phyloP scores from a whole-genome alignment of 2,329 filamentous ascomycete genomes.

The Mycosphaerella arachidis region DNA sequence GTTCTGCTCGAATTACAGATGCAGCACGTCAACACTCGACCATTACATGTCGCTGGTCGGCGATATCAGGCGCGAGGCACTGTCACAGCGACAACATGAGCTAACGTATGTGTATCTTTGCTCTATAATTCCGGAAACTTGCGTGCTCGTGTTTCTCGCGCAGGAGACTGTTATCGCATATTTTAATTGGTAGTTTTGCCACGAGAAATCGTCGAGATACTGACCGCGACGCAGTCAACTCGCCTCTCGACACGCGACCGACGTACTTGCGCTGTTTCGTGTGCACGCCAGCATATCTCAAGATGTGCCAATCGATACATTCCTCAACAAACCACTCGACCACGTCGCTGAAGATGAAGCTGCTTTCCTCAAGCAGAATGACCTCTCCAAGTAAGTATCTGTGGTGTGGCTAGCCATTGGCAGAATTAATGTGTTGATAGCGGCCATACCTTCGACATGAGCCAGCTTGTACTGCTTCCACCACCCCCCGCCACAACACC shows the following conservation, averaged over 20 bases:
- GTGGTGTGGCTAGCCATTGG: neutral
- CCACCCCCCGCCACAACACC: constrained; percentile 39
- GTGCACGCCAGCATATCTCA: constrained; percentile 3
- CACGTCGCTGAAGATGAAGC: constrained; percentile 6
- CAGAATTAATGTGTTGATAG: constrained; percentile 33
- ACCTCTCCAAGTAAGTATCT: constrained; percentile 10
- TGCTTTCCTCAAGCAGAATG: constrained; percentile 8
- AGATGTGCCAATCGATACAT: constrained; percentile 3
- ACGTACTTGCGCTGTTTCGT: constrained; percentile 3
- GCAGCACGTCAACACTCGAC: constrained; percentile 38
- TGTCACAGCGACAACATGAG: constrained; percentile 3
- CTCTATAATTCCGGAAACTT: neutral
- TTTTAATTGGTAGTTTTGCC: constrained; percentile 9
- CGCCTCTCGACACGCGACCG: neutral
- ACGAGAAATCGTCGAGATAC: constrained; percentile 1
- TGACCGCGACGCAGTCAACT: neutral
- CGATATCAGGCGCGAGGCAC: constrained; percentile 41
- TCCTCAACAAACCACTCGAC: constrained; percentile 5
- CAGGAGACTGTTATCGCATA: neutral
- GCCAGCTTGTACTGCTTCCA: constrained; percentile 33
- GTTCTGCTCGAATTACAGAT: constrained; percentile 42
- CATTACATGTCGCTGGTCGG: constrained; percentile 47
- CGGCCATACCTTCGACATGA: constrained; percentile 54
- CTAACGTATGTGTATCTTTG: constrained; percentile 5
- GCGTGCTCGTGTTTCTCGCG: neutral